These are phyloP conservation scores for Emiliania huxleyi DNA, from an alignment of 78 protist species.

Conservation along the genomic window DNA sequence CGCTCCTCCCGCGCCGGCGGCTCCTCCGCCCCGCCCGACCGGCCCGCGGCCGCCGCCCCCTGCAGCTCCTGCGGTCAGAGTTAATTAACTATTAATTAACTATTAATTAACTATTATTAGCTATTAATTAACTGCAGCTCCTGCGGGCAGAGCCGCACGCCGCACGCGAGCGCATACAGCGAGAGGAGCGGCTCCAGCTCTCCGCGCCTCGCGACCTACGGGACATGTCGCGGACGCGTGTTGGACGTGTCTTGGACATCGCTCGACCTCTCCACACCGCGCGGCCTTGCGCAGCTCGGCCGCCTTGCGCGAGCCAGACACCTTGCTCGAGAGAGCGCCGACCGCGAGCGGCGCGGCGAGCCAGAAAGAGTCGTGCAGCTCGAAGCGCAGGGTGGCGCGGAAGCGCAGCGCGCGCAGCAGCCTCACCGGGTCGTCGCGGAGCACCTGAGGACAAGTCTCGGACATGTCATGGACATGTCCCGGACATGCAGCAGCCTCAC, in stretches of 20 bases:
- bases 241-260: too few species aligned
- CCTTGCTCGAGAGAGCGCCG: not conserved
- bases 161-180: not conserved
- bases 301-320: not conserved
- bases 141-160: too few species aligned
- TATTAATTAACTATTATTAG: too few species aligned
- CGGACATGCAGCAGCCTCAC: not conserved
- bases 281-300: not conserved
- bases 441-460: too few species aligned
- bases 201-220: not conserved
- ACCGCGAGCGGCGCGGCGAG: not conserved
- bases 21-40: too few species aligned
- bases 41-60: too few species aligned
- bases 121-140: too few species aligned
- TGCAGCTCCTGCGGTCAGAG: too few species aligned
- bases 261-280: not conserved
- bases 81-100: too few species aligned
- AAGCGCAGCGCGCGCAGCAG: not conserved
- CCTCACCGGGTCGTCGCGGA: not conserved
- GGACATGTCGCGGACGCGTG: too few species aligned
- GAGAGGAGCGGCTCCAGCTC: not conserved
- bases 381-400: not conserved
- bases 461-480: too few species aligned
- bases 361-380: not conserved
- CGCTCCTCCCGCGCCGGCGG: too few species aligned